A percentile compares a stretch with the other conserved stretches of the same genome.
phyloP scores from a whole-genome alignment of 75 land plant species.

The Chamaecyparis obtusa region DNA sequence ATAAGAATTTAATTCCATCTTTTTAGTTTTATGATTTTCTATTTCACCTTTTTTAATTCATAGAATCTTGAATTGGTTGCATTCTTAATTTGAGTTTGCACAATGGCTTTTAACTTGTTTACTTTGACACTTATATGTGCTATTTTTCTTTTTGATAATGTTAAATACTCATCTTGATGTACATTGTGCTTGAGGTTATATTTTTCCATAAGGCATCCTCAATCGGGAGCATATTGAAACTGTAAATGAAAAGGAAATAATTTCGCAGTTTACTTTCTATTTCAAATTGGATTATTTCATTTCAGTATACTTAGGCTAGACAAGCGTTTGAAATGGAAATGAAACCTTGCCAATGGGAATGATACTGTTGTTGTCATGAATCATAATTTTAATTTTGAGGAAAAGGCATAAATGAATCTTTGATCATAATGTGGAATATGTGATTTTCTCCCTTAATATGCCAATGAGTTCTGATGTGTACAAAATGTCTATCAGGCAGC shows the following conservation, averaged over 20 bases:
- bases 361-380: neutral
- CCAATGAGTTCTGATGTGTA: neutral
- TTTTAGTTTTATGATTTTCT: neutral
- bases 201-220: neutral
- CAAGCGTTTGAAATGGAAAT: neutral
- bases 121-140: neutral
- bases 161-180: neutral
- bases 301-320: neutral
- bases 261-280: too few relatives aligned
- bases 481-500: constrained; percentile 56
- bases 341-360: neutral
- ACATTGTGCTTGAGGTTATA: neutral
- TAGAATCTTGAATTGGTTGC: neutral
- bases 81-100: neutral
- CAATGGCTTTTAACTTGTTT: neutral
- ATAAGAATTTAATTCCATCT: neutral
- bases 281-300: too few relatives aligned
- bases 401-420: neutral
- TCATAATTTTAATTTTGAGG: too few relatives aligned
- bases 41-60: neutral
- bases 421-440: neutral
- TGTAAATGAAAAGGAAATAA: neutral
- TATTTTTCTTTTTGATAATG: neutral
- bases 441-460: neutral
- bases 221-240: neutral